Percentiles rank a stretch among this genome's conserved stretches.
These are phyloP conservation scores for Lophiostoma macrostomum DNA, from an alignment of 495 filamentous ascomycete genomes.

Conservation along the genomic window DNA sequence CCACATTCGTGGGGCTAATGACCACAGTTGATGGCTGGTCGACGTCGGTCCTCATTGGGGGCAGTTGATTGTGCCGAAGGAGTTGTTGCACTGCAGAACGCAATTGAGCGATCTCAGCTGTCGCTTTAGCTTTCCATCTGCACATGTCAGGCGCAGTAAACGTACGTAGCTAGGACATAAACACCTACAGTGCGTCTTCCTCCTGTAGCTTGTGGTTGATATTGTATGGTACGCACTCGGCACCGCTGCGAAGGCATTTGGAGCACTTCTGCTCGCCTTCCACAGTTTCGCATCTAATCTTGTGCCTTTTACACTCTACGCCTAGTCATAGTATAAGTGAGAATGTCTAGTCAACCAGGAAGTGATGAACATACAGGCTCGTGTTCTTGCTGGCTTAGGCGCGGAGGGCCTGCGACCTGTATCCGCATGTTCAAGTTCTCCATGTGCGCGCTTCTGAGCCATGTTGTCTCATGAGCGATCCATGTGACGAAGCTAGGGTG, in stretches of 20 bases:
- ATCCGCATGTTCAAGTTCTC: not conserved
- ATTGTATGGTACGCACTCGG: conserved; percentile 5
- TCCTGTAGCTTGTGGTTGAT: conserved; percentile 2
- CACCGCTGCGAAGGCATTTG: conserved; percentile 5
- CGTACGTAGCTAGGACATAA: not conserved
- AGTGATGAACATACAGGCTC: conserved; percentile 1
- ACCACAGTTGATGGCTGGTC: not conserved
- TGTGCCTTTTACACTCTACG: conserved; percentile 11
- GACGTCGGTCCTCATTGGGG: not conserved
- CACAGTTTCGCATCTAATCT: conserved; percentile 4
- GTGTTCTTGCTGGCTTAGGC: not conserved
- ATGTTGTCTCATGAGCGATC: no score
- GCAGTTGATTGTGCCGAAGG: conserved; percentile 4
- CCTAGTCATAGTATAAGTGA: not conserved
- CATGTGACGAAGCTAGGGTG: no score
- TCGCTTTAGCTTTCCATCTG: conserved; percentile 7
- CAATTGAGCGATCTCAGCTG: not conserved
- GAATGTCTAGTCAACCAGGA: not conserved
- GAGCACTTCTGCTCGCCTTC: conserved; percentile 4
- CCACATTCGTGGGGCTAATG: conserved; percentile 2
- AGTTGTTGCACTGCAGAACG: conserved; percentile 5
- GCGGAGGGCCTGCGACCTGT: not conserved
- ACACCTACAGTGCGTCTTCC: conserved; percentile 5
- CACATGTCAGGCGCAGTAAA: not conserved
- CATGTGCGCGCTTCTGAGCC: not conserved